Conservation (phyloP, 2,329 filamentous ascomycete genomes). For the Corynespora cassiicola region DNA sequence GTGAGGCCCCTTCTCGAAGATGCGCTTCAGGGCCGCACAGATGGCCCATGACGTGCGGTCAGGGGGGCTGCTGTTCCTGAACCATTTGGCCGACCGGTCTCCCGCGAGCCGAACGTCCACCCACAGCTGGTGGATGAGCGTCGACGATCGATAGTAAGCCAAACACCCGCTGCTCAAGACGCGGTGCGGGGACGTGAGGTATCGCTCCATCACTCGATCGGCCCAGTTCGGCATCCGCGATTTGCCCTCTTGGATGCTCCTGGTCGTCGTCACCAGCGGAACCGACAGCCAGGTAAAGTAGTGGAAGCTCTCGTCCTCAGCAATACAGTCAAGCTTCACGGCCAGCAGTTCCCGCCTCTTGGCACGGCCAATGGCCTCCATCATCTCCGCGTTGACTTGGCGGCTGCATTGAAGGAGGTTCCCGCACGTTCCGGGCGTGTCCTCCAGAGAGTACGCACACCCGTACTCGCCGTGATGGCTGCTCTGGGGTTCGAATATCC, state of each 20-base stretch:
- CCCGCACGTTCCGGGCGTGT: conserved; percentile 33
- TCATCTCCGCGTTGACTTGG: conserved; percentile 38
- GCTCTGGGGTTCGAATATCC: conserved; percentile 19
- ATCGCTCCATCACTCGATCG: conserved; percentile 14
- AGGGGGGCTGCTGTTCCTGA: conserved; percentile 19
- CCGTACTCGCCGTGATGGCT: conserved; percentile 28
- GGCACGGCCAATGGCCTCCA: conserved; percentile 24
- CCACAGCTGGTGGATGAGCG: conserved; percentile 30
- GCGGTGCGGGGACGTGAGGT: conserved; percentile 11
- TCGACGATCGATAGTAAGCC: conserved; percentile 10
- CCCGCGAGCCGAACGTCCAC: conserved; percentile 37
- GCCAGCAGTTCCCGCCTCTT: conserved; percentile 20
- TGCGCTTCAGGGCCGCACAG: conserved; percentile 38
- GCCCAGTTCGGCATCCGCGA: conserved; percentile 22
- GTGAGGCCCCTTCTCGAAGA: conserved; percentile 34
- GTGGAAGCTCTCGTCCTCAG: conserved; percentile 32
- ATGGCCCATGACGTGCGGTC: conserved; percentile 41
- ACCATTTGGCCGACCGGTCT: conserved; percentile 24
- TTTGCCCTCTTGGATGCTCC: conserved; percentile 4
- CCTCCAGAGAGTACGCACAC: conserved; percentile 29
- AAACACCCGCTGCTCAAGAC: conserved; percentile 12
- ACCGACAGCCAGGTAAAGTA: conserved; percentile 40
- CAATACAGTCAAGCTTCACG: conserved; percentile 38
- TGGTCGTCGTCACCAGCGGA: conserved; percentile 32
- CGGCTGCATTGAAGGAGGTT: conserved; percentile 35